Evolutionary conservation across 2,329 filamentous ascomycete species (phyloP), one percentile per base, ranked within the genome.

Genomic region (Hypoxylon sp.): DNA sequence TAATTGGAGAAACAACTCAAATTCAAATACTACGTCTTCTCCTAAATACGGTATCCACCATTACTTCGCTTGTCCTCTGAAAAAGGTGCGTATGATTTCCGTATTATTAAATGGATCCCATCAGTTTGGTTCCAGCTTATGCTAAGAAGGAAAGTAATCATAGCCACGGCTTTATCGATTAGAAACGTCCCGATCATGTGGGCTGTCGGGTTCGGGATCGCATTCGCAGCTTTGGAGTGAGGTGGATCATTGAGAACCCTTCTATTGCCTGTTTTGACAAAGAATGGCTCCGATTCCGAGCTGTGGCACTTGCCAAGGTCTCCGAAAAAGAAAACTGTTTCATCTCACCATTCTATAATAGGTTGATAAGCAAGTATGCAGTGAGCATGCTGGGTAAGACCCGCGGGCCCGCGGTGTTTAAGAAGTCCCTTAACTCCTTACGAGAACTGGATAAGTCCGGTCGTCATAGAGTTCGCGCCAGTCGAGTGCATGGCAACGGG

Each of bases 351-450:
- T 23, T 6, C 32, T 52, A n/a, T 23, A 39, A 52, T 52, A 27
- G 48, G 23, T 41, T 43, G 39, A 43, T 54, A 54, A 27, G 51
- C 34, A 54, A 23, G 25, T 43, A 12, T 11, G n/a, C 8, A 41
- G 23, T 29, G 41, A 34, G 51, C 45, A 54, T 2, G 52, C 27
- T 32, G 45, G 39, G 52, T 45, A 45, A 34, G 52, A 21, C 27
- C 45, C 45, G 6, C 47, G 19, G 37, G 25, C 6, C 25, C 39
- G 29, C 48, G 57, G 48, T 27, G 5, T 59, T 34, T 19, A 43
- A 19, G 27, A 11, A 32, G 5, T 7, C 37, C 5, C 45, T 56
- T 63, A 63, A 52, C 60, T 63, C 59, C 59, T 45, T 30, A 14
- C 5, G 45, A 51, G 14, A 14, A 32, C 11, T 25, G 16, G 27